These are phyloP conservation scores for Cladophialophora exuberans DNA, from an alignment of 2,329 filamentous ascomycete genomes.

Conservation along the genomic window DNA sequence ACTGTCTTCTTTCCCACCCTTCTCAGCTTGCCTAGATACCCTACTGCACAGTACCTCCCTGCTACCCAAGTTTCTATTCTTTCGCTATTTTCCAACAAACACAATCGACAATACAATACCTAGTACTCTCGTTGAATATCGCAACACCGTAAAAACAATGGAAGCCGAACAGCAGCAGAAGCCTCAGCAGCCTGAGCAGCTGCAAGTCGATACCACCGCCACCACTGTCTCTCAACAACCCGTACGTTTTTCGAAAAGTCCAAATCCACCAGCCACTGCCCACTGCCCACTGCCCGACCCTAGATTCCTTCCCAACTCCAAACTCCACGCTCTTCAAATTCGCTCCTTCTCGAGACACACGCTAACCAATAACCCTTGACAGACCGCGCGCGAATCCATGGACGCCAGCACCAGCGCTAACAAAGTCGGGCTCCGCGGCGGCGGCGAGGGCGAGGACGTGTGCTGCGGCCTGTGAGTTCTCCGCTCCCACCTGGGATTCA, in stretches of 20 bases:
- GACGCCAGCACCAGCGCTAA: constrained; percentile 21
- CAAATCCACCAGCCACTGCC: too few species aligned
- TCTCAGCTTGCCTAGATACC: too few species aligned
- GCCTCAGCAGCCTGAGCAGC: constrained; percentile 9
- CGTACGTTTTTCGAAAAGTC: too few species aligned
- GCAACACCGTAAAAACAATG: background rate
- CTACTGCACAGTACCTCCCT: too few species aligned
- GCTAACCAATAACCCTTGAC: background rate
- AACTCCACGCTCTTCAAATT: background rate
- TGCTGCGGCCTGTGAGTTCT: constrained; percentile 32
- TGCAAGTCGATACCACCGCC: background rate
- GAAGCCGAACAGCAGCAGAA: constrained; percentile 14
- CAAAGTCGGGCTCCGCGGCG: constrained; percentile 30
- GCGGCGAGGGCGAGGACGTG: constrained; percentile 31
- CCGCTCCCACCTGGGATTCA: background rate
- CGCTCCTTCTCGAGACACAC: background rate
- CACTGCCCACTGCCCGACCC: background rate
- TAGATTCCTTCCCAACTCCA: background rate
- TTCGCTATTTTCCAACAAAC: background rate
- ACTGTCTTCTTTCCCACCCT: background rate
- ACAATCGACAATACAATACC: background rate
- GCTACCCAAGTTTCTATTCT: too few species aligned
- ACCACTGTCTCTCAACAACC: constrained; percentile 28
- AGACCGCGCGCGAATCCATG: constrained; percentile 16
- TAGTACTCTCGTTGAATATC: background rate